Conservation (phyloP, 2,329 filamentous ascomycete genomes). For the Ascochyta lentis region DNA sequence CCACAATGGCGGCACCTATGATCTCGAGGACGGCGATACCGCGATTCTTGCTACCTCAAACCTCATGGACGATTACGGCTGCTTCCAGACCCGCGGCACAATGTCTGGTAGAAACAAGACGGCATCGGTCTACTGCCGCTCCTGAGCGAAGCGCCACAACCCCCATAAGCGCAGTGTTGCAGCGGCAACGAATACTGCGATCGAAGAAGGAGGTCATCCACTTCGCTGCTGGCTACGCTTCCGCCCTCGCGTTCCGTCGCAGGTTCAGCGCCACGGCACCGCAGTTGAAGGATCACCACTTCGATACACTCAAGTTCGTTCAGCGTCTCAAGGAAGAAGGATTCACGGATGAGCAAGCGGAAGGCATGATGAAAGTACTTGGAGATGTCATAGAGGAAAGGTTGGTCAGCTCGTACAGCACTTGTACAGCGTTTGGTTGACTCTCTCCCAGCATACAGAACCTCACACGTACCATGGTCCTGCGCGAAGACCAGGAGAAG, state of each 20-base stretch:
- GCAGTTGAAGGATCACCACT: conserved; percentile 82
- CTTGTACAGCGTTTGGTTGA: not conserved
- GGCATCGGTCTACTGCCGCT: conserved; percentile 21
- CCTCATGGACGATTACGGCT: conserved; percentile 42
- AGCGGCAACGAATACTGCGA: conserved; percentile 15
- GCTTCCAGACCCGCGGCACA: conserved; percentile 28
- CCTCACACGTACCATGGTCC: conserved; percentile 95
- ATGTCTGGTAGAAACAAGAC: conserved; percentile 23
- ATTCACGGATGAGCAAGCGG: conserved; percentile 93
- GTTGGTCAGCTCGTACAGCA: conserved; percentile 48
- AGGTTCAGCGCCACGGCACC: conserved; percentile 72
- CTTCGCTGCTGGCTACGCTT: conserved; percentile 8
- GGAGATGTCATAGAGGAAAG: conserved; percentile 97
- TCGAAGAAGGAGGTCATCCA: conserved; percentile 5
- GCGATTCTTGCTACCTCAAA: conserved; percentile 48
- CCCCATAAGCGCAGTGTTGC: conserved; percentile 14
- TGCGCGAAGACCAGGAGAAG: conserved; percentile 89
- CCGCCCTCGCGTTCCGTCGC: conserved; percentile 27
- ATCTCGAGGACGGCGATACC: conserved; percentile 41
- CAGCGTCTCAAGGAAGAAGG: conserved; percentile 88
- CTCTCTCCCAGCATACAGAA: conserved; percentile 78
- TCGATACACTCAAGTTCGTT: conserved; percentile 97
- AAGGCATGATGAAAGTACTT: conserved; percentile 97
- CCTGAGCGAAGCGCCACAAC: conserved; percentile 21
- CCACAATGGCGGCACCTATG: conserved; percentile 36